A percentile compares a stretch with the other conserved stretches of the same genome.
Evolutionary conservation across 495 filamentous ascomycete species (phyloP).

Genomic region (Podospora didyma): DNA sequence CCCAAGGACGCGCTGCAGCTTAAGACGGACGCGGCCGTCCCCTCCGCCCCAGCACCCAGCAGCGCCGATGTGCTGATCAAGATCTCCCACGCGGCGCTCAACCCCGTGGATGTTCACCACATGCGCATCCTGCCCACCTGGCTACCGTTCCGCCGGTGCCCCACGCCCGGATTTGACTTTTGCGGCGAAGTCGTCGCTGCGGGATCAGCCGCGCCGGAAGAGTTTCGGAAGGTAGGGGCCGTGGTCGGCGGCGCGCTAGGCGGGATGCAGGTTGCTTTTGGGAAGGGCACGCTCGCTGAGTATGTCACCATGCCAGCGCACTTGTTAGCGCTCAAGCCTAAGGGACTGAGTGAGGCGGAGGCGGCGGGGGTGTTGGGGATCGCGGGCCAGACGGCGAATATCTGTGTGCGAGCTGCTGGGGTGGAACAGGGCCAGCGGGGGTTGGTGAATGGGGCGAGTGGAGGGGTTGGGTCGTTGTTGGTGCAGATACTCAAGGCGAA

Average conservation of each 20-base stretch:
- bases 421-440: conserved; percentile 23
- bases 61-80: conserved; percentile 30
- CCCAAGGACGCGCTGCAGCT: conserved; percentile 14
- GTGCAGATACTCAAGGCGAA: conserved; percentile 33
- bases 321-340: conserved; percentile 21
- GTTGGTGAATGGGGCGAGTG: conserved; percentile 42
- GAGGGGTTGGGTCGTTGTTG: conserved; percentile 38
- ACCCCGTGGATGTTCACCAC: conserved; percentile 36
- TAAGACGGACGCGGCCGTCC: conserved; percentile 4
- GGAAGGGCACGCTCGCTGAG: conserved; percentile 35
- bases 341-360: conserved; percentile 5
- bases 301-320: conserved; percentile 26
- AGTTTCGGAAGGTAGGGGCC: conserved; percentile 17
- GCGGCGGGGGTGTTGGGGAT: conserved; percentile 34
- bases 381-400: conserved; percentile 29
- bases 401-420: conserved; percentile 15
- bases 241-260: conserved; percentile 30
- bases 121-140: conserved; percentile 28
- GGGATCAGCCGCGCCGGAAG: conserved; percentile 11
- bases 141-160: conserved; percentile 23
- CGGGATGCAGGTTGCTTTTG: conserved; percentile 17
- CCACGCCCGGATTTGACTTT: conserved; percentile 43
- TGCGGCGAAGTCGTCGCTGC: conserved; percentile 29
- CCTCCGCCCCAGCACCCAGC: conserved; percentile 1
- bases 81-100: conserved; percentile 37